phyloP scores from a whole-genome alignment of 2,329 filamentous ascomycete genomes.

The Pyrenochaeta sp. region DNA sequence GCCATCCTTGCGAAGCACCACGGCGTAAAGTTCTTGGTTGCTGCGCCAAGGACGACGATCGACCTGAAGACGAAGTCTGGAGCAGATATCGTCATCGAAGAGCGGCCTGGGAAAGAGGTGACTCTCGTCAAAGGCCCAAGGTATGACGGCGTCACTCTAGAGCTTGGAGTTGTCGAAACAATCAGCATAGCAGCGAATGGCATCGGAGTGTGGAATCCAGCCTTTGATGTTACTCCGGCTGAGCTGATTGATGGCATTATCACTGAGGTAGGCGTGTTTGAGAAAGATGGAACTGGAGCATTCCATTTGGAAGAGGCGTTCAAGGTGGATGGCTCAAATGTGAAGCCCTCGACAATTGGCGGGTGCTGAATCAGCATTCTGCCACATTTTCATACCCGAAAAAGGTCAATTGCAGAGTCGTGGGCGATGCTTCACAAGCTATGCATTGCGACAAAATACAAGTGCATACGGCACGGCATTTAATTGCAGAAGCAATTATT shows the following conservation, averaged over 20 bases:
- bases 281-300: constrained; percentile 74
- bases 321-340: constrained; percentile 29
- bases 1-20: constrained; percentile 91
- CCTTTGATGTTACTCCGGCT: constrained; percentile 93
- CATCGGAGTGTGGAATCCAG: constrained; percentile 93
- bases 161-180: constrained; percentile 70
- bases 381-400: not conserved
- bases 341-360: constrained; percentile 45
- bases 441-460: not conserved
- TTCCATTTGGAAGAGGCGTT: constrained; percentile 68
- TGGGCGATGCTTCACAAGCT: not conserved
- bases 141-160: constrained; percentile 69
- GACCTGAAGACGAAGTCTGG: constrained; percentile 83
- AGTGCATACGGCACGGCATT: not conserved
- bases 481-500: not conserved
- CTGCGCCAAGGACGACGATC: constrained; percentile 92
- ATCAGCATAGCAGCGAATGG: constrained; percentile 80
- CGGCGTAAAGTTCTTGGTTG: constrained; percentile 92
- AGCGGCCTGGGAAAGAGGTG: constrained; percentile 82
- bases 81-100: constrained; percentile 85
- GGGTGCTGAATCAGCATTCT: constrained; percentile 28
- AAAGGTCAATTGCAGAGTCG: not conserved
- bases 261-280: constrained; percentile 87
- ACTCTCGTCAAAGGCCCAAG: constrained; percentile 84
- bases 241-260: constrained; percentile 92